A percentile compares a stretch with the other conserved stretches of the same genome.
phyloP scores from a whole-genome alignment of 2,329 filamentous ascomycete genomes.

The Verticillium zaregamsianum region DNA sequence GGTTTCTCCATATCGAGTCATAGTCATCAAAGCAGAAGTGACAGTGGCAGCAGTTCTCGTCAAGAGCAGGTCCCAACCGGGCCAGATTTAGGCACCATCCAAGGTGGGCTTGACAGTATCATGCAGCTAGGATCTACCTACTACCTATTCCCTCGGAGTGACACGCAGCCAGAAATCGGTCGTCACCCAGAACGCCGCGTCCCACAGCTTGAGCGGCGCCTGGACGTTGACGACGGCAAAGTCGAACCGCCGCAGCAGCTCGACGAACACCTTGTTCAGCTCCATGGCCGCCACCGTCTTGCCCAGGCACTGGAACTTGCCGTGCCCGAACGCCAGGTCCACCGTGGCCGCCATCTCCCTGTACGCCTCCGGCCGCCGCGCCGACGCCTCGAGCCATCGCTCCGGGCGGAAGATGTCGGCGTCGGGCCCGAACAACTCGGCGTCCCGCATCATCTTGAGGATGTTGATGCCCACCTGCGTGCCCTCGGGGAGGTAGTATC shows the following conservation, averaged over 20 bases:
- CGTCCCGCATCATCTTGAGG: constrained; percentile 32
- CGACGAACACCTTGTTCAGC: constrained; percentile 37
- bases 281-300: constrained; percentile 38
- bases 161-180: constrained; percentile 18
- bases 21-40: too few species aligned
- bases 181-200: constrained; percentile 16
- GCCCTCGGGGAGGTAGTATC: constrained; percentile 29
- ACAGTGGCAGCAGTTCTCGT: too few species aligned
- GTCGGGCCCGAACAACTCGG: constrained; percentile 37
- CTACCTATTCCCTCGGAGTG: constrained; percentile 2
- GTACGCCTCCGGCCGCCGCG: constrained; percentile 23
- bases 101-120: too few species aligned
- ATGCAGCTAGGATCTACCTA: too few species aligned
- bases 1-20: too few species aligned
- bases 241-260: constrained; percentile 21
- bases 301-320: constrained; percentile 39
- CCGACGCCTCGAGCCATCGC: constrained; percentile 36
- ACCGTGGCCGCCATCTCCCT: constrained; percentile 28
- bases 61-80: too few species aligned
- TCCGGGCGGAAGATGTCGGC: constrained; percentile 41
- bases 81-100: too few species aligned
- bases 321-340: constrained; percentile 38
- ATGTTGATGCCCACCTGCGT: constrained; percentile 35
- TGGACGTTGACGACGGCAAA: constrained; percentile 13
- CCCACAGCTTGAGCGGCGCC: constrained; percentile 13